phyloP scores from a whole-genome alignment of 2,329 filamentous ascomycete genomes.

The Chaetomiaceae sp. region DNA sequence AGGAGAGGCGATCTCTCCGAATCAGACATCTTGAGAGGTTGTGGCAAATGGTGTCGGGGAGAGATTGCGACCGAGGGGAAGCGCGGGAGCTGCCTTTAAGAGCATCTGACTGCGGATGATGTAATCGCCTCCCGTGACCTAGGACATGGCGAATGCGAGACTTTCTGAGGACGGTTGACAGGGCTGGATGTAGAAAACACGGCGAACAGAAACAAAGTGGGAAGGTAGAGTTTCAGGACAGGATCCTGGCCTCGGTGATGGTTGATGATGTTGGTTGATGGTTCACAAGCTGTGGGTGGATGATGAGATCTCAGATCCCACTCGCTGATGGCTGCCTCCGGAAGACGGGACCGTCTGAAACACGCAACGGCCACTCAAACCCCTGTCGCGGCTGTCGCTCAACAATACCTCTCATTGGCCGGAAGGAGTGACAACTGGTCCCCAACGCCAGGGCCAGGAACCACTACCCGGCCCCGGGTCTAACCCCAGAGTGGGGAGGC shows the following conservation, averaged over 20 bases:
- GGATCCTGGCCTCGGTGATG: too few relatives aligned
- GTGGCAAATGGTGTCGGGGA: neutral
- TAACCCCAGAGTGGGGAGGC: conserved; percentile 5
- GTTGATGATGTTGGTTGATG: too few relatives aligned
- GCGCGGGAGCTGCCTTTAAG: neutral
- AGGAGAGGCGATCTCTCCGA: conserved; percentile 45
- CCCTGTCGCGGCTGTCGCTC: neutral
- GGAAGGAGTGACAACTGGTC: neutral
- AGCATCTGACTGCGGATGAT: neutral
- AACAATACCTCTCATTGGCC: conserved; percentile 2
- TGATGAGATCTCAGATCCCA: too few relatives aligned
- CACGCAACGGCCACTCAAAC: too few relatives aligned
- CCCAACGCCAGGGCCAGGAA: neutral
- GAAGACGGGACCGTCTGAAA: too few relatives aligned
- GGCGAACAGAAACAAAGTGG: too few relatives aligned
- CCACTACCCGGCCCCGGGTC: neutral
- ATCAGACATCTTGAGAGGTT: conserved; percentile 37
- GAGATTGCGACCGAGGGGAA: neutral
- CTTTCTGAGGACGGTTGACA: neutral
- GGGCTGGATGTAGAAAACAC: neutral
- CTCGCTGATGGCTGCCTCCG: too few relatives aligned
- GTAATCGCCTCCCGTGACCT: neutral
- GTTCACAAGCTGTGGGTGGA: too few relatives aligned
- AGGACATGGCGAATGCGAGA: conserved; percentile 4
- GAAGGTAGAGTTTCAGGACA: too few relatives aligned